Conservation (phyloP, 805 yeast genomes). For the Alloascoidea hylecoeti region DNA sequence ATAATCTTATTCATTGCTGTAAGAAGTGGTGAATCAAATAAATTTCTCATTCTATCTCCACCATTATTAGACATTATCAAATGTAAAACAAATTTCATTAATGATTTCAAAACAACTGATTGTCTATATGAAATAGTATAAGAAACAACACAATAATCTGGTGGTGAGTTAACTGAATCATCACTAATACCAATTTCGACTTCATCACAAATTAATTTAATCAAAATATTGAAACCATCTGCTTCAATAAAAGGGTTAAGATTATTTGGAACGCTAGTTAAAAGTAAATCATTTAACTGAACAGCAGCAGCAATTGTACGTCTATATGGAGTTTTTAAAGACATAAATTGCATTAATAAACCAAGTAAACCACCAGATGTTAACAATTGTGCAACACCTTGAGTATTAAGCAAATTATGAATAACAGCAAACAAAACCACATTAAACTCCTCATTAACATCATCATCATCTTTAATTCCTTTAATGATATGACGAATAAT, state of each 20-base stretch:
- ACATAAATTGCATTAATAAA: conserved; percentile 47
- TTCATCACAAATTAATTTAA: conserved; percentile 48
- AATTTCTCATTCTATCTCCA: conserved; percentile 60
- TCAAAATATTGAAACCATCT: conserved; percentile 51
- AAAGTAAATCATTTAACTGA: conserved; percentile 33
- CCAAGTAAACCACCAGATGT: conserved; percentile 66
- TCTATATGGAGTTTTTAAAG: conserved; percentile 33
- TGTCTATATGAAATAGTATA: conserved; percentile 46
- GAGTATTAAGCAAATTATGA: conserved; percentile 44
- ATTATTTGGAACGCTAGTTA: conserved; percentile 22
- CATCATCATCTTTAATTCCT: conserved; percentile 24
- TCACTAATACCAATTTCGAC: conserved; percentile 47
- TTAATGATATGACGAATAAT: conserved; percentile 50
- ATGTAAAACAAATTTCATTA: conserved; percentile 49
- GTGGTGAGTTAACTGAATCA: conserved; percentile 45
- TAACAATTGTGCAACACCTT: conserved; percentile 28
- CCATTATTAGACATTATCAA: conserved; percentile 65
- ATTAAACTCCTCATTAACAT: conserved; percentile 32
- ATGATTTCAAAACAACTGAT: conserved; percentile 38
- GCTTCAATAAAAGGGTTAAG: conserved; percentile 48
- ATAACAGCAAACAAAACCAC: conserved; percentile 42
- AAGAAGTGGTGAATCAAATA: conserved; percentile 77
- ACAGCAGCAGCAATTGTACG: conserved; percentile 51
- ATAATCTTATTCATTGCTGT: conserved; percentile 44
- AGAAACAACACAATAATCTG: conserved; percentile 31